Evolutionary conservation across 441 rosid species (phyloP), one percentile per base, ranked within the genome.

Genomic region (Populus hybrid): DNA sequence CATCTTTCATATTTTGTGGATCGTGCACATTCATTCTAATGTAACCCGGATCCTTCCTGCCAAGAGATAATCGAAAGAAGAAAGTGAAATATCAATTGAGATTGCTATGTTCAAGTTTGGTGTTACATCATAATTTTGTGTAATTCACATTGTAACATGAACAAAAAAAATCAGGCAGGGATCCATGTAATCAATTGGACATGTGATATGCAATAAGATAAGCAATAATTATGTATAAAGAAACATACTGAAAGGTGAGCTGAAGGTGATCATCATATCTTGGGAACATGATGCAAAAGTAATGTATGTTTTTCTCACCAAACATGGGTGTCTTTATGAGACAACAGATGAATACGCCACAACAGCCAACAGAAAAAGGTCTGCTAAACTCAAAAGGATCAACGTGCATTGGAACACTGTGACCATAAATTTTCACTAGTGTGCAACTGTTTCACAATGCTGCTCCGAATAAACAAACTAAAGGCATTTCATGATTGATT

Each of bases 21-120:
- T 93, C 97, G 81, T 86, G 93, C 20, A 82, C 85, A 77, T 87
- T 94, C 94, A 85, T 89, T 88, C 84, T 90, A 84, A 96, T 89
- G 85, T 85, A 96, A 77, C 98, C 99, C 2, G 98, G 98, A 88
- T 96, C 97, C 88, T 93, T 96, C 76, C 98, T 94, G 96, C 83
- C 84, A 77, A 76, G 57, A 74, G 70, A 35, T 24, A 79, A 80
- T n/a, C n/a, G 30, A 50, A 24, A 46, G 8, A 57, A 73, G 65
- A 50, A 46, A 66, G 65, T 24, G 26, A 8, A 54, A 18, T 5
- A 9, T 3, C 46, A 61, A 34, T 77, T 42, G 32, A 65, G 26
- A 76, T 67, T 42, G 30, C 11, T 24, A 69, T 21, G 20, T 54
- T 40, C 42, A 69, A 11, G 36, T 10, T 4, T 4, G 14, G 36